phyloP scores from a whole-genome alignment of 208 protist genomes.

The Crithidia brevicula region DNA sequence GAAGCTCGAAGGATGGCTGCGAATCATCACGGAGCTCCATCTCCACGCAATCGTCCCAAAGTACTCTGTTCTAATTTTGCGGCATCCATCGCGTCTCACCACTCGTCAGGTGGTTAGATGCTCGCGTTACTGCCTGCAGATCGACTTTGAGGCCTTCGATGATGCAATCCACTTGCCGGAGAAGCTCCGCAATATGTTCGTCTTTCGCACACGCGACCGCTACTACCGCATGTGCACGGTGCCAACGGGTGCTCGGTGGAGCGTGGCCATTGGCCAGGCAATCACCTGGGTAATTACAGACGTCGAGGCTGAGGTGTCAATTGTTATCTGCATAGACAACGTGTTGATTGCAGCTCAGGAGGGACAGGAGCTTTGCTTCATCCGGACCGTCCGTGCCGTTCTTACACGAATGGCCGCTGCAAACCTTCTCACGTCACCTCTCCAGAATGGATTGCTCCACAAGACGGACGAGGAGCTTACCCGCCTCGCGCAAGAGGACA shows the following conservation, averaged over 20 bases:
- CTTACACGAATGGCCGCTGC: slow-evolving; percentile 17
- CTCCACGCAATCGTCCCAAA: too few relatives aligned
- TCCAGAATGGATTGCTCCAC: slow-evolving; percentile 11
- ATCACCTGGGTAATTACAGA: neutral
- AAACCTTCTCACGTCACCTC: slow-evolving; percentile 31
- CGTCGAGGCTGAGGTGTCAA: neutral
- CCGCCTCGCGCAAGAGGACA: slow-evolving; percentile 2
- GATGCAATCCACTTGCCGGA: slow-evolving; percentile 34
- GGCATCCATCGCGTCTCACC: too few relatives aligned
- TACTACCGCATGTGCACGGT: slow-evolving; percentile 26
- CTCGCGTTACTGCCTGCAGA: too few relatives aligned
- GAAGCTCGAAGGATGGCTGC: too few relatives aligned
- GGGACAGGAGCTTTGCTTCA: slow-evolving; percentile 28
- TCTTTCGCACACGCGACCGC: slow-evolving; percentile 15
- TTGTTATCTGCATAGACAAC: slow-evolving; percentile 32
- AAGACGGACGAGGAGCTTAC: neutral
- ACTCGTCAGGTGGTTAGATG: too few relatives aligned
- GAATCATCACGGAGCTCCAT: too few relatives aligned
- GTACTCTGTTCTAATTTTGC: too few relatives aligned
- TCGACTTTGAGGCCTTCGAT: slow-evolving; percentile 47
- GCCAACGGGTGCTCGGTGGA: slow-evolving; percentile 38
- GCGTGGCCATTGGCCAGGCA: slow-evolving; percentile 30
- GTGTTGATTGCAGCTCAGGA: slow-evolving; percentile 31
- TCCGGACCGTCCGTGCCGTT: slow-evolving; percentile 14
- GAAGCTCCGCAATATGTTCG: slow-evolving; percentile 26